Evolutionary conservation across 148 eudicot genomes (phyloP), one percentile per base, ranked within the genome.

Genomic region (Tetragonia tetragonoides): DNA sequence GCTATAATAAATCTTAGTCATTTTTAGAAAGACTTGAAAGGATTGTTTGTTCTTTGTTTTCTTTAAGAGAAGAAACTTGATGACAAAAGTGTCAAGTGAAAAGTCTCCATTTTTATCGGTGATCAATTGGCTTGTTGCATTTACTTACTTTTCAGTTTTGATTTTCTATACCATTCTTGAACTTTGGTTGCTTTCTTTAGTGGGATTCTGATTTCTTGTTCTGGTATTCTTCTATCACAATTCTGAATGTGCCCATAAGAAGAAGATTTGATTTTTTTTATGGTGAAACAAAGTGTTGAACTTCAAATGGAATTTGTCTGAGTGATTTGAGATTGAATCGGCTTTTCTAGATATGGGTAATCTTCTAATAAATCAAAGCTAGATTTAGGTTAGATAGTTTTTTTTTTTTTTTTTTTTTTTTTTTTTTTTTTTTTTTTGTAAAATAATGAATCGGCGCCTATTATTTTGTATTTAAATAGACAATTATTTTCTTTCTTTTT

Each of bases 401-500:
- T n/a, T n/a, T n/a, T n/a, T n/a, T n/a, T n/a, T n/a, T n/a, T n/a
- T n/a, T n/a, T n/a, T n/a, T n/a, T n/a, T n/a, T n/a, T n/a, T n/a
- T n/a, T n/a, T n/a, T n/a, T n/a, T n/a, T n/a, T n/a, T n/a, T n/a
- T n/a, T n/a, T 53, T 62, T 10, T 56, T 18, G 10, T 18, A 10
- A 79, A 51, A 17, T 18, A 53, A 28, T 28, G 54, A 38, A 71
- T 39, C 44, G 75, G 72, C 49, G 74, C 21, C 34, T 40, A 53
- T 68, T 60, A 70, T 62, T 78, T 71, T 63, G 11, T 44, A 1
- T 54, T 49, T 49, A 62, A 71, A 40, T 20, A 54, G 6, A 9
- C 61, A 61, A 16, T 51, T 15, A 15, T 15, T 15, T 56, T 3
- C 12, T 18, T 56, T 16, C 12, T 9, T 49, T 7, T 49, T 49